Percentiles rank a stretch among this genome's conserved stretches.
Conservation (phyloP, 441 rosid species). For the Euphorbia schlechtendalii region DNA sequence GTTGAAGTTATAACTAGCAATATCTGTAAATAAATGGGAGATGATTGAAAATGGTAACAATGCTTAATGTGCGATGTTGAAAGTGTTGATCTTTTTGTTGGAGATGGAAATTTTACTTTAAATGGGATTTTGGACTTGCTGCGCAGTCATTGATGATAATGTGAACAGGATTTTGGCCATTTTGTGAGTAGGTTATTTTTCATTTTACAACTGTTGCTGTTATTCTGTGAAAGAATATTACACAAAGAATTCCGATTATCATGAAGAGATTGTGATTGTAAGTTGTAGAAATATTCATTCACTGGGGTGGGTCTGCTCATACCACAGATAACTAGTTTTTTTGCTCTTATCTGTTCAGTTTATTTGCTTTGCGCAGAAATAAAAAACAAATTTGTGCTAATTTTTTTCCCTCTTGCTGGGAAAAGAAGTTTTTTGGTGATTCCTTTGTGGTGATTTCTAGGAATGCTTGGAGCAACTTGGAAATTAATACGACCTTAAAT, state of each 20-base stretch:
- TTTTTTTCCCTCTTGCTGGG: not conserved
- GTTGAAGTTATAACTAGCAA: not conserved
- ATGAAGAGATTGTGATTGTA: constrained; percentile 14
- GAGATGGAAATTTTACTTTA: not conserved
- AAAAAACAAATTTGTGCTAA: not conserved
- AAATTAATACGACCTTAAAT: constrained; percentile 1
- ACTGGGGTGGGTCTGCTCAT: constrained; percentile 50
- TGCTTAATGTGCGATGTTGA: not conserved
- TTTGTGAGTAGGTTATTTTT: constrained; percentile 12
- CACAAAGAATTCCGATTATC: not conserved
- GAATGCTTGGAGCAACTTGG: not conserved
- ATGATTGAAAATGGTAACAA: too few species aligned
- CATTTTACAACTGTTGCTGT: not conserved
- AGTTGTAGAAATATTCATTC: constrained; percentile 53
- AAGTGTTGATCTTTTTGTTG: not conserved
- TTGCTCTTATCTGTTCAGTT: not conserved
- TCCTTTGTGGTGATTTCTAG: not conserved
- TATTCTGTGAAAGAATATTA: constrained; percentile 1
- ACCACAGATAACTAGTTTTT: not conserved
- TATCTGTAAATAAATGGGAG: not conserved
- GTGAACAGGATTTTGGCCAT: not conserved
- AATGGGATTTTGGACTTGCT: not conserved
- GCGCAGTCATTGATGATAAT: too few species aligned
- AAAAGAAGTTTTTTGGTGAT: not conserved
- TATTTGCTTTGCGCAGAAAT: not conserved